Percentiles rank a stretch among this genome's conserved stretches.
Evolutionary conservation across 768 basidiomycete genomes (phyloP).

Genomic region (Serendipita sp.): DNA sequence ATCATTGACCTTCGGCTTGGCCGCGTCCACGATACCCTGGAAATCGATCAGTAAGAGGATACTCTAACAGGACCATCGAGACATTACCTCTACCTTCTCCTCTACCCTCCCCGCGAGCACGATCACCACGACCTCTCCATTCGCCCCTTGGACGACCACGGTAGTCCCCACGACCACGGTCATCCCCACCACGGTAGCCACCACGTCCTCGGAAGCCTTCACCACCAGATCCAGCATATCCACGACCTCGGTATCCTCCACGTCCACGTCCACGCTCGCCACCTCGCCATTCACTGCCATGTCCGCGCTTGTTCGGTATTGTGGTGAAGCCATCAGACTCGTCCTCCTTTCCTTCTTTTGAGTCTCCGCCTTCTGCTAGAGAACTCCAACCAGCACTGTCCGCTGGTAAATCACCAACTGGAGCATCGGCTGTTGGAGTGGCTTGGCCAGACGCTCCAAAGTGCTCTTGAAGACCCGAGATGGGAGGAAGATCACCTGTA

Average conservation of each 20-base stretch:
- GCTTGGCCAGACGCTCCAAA: conserved; percentile 59
- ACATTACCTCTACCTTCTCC: conserved; percentile 16
- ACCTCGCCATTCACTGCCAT: conserved; percentile 25
- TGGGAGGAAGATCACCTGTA: conserved; percentile 64
- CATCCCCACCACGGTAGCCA: conserved; percentile 14
- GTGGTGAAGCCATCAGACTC: conserved; percentile 11
- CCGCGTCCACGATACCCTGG: no score
- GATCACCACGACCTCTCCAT: conserved; percentile 24
- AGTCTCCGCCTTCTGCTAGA: conserved; percentile 23
- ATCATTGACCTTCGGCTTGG: no score
- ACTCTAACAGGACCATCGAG: no score
- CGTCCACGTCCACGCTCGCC: conserved; percentile 22
- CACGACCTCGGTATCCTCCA: conserved; percentile 27
- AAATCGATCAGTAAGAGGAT: no score
- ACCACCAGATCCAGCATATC: conserved; percentile 15
- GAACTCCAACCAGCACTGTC: conserved; percentile 44
- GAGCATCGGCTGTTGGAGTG: conserved; percentile 30
- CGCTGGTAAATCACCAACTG: conserved; percentile 8
- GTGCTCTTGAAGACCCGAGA: conserved; percentile 56
- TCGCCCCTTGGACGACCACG: conserved; percentile 16
- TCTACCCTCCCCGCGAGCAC: conserved; percentile 26
- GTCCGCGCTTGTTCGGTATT: conserved; percentile 16
- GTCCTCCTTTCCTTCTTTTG: conserved; percentile 8
- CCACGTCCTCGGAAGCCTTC: conserved; percentile 15
- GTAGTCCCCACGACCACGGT: conserved; percentile 17